Evolutionary conservation across 2,329 filamentous ascomycete genomes (phyloP).

Genomic region (Chrysoporthe austroafricana): DNA sequence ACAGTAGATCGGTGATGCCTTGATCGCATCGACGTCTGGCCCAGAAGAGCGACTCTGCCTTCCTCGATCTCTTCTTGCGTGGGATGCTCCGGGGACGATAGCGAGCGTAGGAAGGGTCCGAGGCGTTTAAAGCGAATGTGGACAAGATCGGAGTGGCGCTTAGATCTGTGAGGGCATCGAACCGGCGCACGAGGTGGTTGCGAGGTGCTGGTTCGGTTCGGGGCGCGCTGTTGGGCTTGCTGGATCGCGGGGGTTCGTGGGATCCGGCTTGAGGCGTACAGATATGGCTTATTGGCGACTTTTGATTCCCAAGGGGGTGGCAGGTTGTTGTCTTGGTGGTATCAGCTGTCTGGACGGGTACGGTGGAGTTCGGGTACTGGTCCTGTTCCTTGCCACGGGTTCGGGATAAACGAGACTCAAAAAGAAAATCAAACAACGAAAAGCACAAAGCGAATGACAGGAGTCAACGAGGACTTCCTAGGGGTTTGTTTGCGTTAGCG

Average conservation of each 20-base stretch:
- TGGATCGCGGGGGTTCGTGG: not conserved
- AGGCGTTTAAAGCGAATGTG: conserved; percentile 31
- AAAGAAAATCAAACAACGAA: conserved; percentile 46
- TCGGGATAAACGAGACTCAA: conserved; percentile 22
- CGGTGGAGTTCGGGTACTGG: conserved; percentile 23
- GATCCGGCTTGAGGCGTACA: conserved; percentile 7
- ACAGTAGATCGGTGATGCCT: not conserved
- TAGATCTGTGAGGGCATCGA: conserved; percentile 23
- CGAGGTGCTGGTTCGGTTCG: not conserved
- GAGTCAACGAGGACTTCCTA: conserved; percentile 75
- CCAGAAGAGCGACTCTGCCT: conserved; percentile 8
- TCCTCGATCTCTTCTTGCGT: conserved; percentile 27
- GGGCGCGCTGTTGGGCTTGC: not conserved
- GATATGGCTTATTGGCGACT: conserved; percentile 16
- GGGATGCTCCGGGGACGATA: conserved; percentile 35
- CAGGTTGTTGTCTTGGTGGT: not conserved
- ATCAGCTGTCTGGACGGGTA: conserved; percentile 8
- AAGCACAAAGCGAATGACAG: conserved; percentile 73
- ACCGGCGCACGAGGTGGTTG: conserved; percentile 2
- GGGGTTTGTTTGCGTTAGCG: conserved; percentile 50
- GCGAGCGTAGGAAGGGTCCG: conserved; percentile 42
- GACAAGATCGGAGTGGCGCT: conserved; percentile 30
- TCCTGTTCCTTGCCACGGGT: conserved; percentile 32
- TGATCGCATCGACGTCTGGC: not conserved
- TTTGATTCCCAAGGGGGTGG: not conserved